Evolutionary conservation across 192 early-diverging fungal species (phyloP).

Genomic region (Backusella luteola): DNA sequence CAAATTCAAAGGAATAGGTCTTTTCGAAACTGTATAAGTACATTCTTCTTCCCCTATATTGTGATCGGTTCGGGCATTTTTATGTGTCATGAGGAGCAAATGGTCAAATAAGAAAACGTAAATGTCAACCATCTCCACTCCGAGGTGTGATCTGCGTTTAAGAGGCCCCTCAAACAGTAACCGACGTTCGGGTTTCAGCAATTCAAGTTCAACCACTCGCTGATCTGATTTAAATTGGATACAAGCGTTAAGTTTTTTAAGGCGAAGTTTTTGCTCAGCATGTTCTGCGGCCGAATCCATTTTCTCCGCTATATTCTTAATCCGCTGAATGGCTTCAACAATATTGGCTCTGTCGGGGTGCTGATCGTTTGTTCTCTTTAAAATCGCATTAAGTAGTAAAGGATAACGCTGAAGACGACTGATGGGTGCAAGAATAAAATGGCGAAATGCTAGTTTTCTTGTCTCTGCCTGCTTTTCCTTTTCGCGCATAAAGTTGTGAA

Average conservation of each 20-base stretch:
- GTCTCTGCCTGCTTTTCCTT: constrained; percentile 51
- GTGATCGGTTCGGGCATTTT: constrained; percentile 21
- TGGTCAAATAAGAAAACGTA: constrained; percentile 90
- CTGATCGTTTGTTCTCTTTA: constrained; percentile 77
- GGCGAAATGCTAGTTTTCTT: constrained; percentile 29
- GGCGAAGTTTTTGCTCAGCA: background rate
- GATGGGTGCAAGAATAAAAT: constrained; percentile 69
- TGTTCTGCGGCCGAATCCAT: constrained; percentile 18
- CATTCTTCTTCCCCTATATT: constrained; percentile 15
- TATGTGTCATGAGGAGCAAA: constrained; percentile 74
- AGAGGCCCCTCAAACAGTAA: constrained; percentile 79
- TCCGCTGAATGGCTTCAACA: background rate
- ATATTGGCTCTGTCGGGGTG: constrained; percentile 76
- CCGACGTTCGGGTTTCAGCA: constrained; percentile 66
- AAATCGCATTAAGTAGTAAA: constrained; percentile 74
- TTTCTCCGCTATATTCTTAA: constrained; percentile 9
- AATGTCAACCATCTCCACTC: constrained; percentile 63
- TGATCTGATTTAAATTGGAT: constrained; percentile 9
- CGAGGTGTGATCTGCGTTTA: constrained; percentile 33
- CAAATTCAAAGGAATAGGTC: constrained; percentile 79
- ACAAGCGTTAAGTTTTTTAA: constrained; percentile 21
- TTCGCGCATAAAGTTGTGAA: constrained; percentile 71
- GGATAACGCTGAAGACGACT: constrained; percentile 84
- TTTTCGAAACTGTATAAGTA: constrained; percentile 55
- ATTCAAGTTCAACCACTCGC: constrained; percentile 41